Base-by-base conservation (phyloP, 805 yeast genomes). In the Starmera dryadoides region DNA sequence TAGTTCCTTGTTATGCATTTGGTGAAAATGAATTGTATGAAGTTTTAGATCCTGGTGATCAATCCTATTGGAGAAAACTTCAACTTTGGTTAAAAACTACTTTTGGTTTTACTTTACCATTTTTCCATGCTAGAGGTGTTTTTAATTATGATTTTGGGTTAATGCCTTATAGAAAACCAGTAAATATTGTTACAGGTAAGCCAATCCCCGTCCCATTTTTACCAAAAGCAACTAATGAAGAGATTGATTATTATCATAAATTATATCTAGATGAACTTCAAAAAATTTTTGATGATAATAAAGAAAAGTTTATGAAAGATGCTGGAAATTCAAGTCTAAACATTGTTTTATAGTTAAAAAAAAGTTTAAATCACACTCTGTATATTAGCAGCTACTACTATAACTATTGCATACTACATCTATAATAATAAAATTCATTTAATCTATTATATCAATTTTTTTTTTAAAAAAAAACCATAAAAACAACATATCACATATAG, bases 71-170 rank as follows among this genome's bases (percentile, higher is more conserved):
- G 20, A 71, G 77, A 50, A 63, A 66, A 40, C 56, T 83, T 38
- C 98, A 91, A 58, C 59, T 71, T 26, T 76, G 86, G 78, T 56
- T 91, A 53, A 91, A 93, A 52, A 66, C 66, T 22, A 68, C 63
- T 29, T 71, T 79, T 38, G 93, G 91, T 2, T 91, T 91, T 60
- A 89, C 98, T 0, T 53, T 93, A 5, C 98, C 98, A 1, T 75
- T 93, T 36, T 84, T 93, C 63, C 81, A 86, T 56, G 96, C 96
- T 1, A 69, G 98, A 34, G 97, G 98, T 0, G 69, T 93, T 1
- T 89, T 91, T 62, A 86, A 91, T 52, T 86, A 89, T 52, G 96
- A 88, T 56, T 86, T 84, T 63, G 98, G 98, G 0, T 62, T 93
- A 23, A 60, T 93, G 41, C 98, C 98, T 2, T 89, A 77, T 57